Conservation (phyloP, 257 asterid species). For the Craterostigma plantagineum region DNA sequence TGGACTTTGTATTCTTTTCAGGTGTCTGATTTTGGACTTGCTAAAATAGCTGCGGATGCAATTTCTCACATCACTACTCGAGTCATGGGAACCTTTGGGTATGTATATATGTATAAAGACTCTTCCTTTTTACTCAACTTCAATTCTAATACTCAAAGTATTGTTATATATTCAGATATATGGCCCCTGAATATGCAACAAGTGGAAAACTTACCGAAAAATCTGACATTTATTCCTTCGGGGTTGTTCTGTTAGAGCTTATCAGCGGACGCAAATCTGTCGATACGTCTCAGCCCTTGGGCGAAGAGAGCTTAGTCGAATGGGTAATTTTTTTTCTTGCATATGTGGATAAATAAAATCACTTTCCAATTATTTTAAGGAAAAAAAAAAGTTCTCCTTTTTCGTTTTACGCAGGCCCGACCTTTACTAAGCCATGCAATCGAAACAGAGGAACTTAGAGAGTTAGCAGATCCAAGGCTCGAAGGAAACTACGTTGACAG, state of each 20-base stretch:
- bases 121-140: too few species aligned
- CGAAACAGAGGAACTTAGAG: constrained; percentile 38
- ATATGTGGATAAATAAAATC: neutral
- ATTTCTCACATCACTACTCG: constrained; percentile 77
- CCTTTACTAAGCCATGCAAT: constrained; percentile 60
- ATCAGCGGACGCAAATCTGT: constrained; percentile 89
- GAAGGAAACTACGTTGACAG: constrained; percentile 30
- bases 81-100: constrained; percentile 96
- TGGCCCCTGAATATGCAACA: constrained; percentile 98
- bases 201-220: constrained; percentile 88
- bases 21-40: constrained; percentile 95
- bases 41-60: constrained; percentile 71
- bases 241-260: constrained; percentile 84
- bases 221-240: constrained; percentile 73
- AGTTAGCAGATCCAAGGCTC: constrained; percentile 63
- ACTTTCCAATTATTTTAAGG: neutral
- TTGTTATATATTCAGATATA: constrained; percentile 40
- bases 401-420: constrained; percentile 50
- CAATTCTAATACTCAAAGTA: constrained; percentile 1
- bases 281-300: constrained; percentile 74
- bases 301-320: constrained; percentile 90
- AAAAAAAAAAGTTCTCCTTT: neutral
- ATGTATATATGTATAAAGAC: constrained; percentile 5
- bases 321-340: constrained; percentile 31
- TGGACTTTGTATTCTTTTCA: constrained; percentile 14